These are phyloP conservation scores for Theobroma grandiflorum DNA, from an alignment of 441 rosid genomes.

Conservation along the genomic window DNA sequence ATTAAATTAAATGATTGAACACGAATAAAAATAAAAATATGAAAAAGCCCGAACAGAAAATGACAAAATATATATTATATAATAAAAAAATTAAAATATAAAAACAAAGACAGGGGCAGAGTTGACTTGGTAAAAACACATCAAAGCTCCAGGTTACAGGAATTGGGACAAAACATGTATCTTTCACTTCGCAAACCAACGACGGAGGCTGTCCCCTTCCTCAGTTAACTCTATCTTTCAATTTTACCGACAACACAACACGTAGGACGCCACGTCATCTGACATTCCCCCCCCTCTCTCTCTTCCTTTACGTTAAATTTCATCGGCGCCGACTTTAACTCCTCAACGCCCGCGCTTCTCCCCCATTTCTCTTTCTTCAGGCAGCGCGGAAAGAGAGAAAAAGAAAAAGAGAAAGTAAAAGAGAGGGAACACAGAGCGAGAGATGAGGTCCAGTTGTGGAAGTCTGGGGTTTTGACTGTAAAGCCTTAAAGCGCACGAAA, in stretches of 20 bases:
- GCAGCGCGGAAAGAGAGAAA: background rate
- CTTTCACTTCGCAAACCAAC: no score
- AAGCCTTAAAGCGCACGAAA: no score
- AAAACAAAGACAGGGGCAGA: background rate
- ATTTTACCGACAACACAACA: background rate
- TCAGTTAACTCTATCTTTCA: background rate
- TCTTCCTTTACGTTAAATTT: background rate
- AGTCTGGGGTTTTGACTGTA: no score
- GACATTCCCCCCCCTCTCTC: no score
- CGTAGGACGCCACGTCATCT: background rate
- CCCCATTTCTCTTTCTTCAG: background rate
- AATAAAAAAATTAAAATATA: no score
- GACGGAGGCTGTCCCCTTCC: background rate
- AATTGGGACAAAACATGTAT: no score
- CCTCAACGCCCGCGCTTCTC: background rate
- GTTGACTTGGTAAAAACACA: background rate
- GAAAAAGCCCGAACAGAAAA: background rate
- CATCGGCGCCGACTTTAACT: conserved; percentile 2
- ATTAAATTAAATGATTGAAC: no score
- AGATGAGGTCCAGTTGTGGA: no score
- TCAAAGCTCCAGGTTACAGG: background rate
- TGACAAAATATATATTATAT: background rate
- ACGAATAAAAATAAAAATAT: no score
- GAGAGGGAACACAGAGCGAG: no score
- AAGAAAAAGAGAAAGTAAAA: background rate